Base-by-base conservation (phyloP, 805 yeast species). In the Jamesozyma jinghongensis region DNA sequence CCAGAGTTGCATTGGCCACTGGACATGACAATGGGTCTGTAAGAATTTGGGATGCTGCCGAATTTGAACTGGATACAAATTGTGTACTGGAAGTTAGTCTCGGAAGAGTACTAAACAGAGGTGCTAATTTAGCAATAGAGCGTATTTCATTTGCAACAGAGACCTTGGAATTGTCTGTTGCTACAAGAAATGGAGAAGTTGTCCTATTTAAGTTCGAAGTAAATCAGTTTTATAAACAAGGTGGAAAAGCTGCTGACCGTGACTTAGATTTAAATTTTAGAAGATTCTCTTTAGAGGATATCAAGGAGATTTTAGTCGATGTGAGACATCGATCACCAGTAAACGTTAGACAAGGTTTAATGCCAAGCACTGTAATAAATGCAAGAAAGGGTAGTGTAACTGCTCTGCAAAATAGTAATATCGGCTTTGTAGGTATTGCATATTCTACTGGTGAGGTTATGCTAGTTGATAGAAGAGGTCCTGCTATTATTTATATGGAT, bases 11-110 rank as follows among this genome's bases (percentile, higher is more conserved):
- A 11, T 66, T 88, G 32, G 78, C 86, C 1, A 79, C 95, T 0
- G 97, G 97, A 0, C 95, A 92, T 55, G 74, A 79, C 28, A 81
- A 81, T 57, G 97, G 97, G 0, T 73, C 80, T 28, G 75, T 92
- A 0, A 71, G 96, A 40, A 67, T 90, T 8, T 80, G 87, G 78
- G 95, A 90, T 62, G 80, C 86, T 0, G 77, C 94, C 0, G 76
- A 79, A 42, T 82, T 83, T 17, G 95, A 85, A 46, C 52, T 79
- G 5, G 77, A 71, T 42, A 79, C 77, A 31, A 63, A 73, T 7
- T 65, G 74, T 5, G 78, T 77, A 3, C 64, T 82, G 48, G 84
- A 79, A 47, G 70, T 81, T 29, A 73, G 75, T 50, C 65, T 80
- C 10, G 62, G 77, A 1, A 63, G 66, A 32, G 68, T 77, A 12